Evolutionary conservation across 495 filamentous ascomycete species (phyloP).

Genomic region (Neurospora sp.): DNA sequence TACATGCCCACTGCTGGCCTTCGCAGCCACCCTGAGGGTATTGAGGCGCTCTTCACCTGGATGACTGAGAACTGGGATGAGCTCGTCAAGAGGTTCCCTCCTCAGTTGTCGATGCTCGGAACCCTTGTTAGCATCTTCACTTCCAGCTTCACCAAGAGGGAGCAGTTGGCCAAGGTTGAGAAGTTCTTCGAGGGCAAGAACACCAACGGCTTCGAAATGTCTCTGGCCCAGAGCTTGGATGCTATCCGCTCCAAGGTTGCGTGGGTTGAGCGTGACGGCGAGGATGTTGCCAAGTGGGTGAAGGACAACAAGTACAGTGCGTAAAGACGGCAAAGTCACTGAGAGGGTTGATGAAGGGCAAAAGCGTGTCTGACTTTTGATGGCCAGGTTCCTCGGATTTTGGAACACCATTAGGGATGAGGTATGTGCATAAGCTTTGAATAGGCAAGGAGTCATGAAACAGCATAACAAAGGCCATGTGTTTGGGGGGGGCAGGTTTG

Average conservation of each 20-base stretch:
- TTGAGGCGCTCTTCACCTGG: conserved; percentile 74
- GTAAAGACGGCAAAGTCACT: conserved; percentile 3
- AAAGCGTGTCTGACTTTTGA: conserved; percentile 10
- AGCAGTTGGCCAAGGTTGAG: conserved; percentile 65
- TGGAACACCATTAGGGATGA: background rate
- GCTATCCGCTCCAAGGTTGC: conserved; percentile 49
- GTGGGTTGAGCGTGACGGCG: conserved; percentile 48
- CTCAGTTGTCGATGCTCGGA: conserved; percentile 75
- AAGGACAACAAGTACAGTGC: conserved; percentile 27
- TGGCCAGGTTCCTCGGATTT: conserved; percentile 2
- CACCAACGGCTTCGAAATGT: conserved; percentile 63
- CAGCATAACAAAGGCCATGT: background rate
- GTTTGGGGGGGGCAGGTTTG: background rate
- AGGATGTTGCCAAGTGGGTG: conserved; percentile 46
- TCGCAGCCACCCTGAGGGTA: conserved; percentile 66
- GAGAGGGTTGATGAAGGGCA: background rate
- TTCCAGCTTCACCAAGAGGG: conserved; percentile 64
- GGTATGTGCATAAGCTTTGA: background rate
- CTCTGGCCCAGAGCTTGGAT: conserved; percentile 53
- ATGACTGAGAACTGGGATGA: conserved; percentile 79
- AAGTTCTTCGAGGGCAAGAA: conserved; percentile 72
- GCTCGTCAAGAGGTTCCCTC: conserved; percentile 68
- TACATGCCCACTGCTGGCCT: conserved; percentile 78
- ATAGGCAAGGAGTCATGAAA: background rate
- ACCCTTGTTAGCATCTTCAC: conserved; percentile 77